Percentiles rank a stretch among this genome's conserved stretches.
Conservation (phyloP, 352 stramenopile genomes). For the Phytopythium oedochilum region DNA sequence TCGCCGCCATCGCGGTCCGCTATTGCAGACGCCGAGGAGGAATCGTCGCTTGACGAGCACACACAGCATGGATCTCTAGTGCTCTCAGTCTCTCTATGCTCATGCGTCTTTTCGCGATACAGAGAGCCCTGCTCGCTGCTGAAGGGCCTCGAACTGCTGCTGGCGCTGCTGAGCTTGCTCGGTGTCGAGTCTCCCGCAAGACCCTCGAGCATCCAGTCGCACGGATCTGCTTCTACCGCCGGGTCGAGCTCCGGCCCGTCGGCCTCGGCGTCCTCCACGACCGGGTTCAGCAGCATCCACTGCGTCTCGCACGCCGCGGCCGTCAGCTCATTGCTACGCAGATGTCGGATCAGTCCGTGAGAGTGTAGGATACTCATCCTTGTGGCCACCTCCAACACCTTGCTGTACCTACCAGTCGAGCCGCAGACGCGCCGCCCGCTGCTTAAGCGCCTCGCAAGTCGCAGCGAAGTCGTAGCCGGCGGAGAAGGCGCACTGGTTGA, state of each 20-base stretch:
- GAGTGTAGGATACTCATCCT: too few species aligned
- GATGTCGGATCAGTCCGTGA: not conserved
- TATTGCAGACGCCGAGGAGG: not conserved
- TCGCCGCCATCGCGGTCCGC: slow-evolving; percentile 2
- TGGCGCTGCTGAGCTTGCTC: not conserved
- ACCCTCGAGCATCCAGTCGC: slow-evolving; percentile 3
- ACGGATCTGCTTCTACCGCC: not conserved
- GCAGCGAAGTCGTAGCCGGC: slow-evolving; percentile 63
- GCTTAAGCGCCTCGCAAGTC: slow-evolving; percentile 30
- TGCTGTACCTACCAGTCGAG: slow-evolving; percentile 37
- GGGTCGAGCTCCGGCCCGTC: slow-evolving; percentile 8
- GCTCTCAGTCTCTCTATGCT: not conserved
- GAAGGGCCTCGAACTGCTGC: not conserved
- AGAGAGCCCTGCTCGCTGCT: not conserved
- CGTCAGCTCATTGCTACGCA: slow-evolving; percentile 25
- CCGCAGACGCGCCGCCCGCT: slow-evolving; percentile 31
- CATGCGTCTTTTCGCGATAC: not conserved
- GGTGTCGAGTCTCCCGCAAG: not conserved
- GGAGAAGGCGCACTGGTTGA: slow-evolving; percentile 79
- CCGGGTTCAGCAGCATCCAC: slow-evolving; percentile 69
- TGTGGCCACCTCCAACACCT: not conserved
- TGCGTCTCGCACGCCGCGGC: slow-evolving; percentile 50
- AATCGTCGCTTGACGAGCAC: not conserved
- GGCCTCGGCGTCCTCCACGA: slow-evolving; percentile 26
- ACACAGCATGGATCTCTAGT: not conserved